A percentile compares a stretch with the other conserved stretches of the same genome.
phyloP scores from a whole-genome alignment of 257 asterid genomes.

The Eucommia ulmoides region DNA sequence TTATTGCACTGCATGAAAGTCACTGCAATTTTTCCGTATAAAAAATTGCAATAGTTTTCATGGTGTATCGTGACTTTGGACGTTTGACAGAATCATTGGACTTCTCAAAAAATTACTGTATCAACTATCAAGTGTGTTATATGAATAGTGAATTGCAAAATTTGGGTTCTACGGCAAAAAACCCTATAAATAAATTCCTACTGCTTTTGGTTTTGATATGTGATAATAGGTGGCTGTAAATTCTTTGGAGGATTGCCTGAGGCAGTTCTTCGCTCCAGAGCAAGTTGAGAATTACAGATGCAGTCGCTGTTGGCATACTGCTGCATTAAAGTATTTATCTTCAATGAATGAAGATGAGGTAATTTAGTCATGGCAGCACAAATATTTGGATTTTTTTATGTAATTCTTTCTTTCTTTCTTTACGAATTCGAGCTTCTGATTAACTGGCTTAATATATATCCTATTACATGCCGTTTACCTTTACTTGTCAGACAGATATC shows the following conservation, averaged over 20 bases:
- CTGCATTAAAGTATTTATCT: constrained; percentile 50
- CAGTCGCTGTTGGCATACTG: constrained; percentile 86
- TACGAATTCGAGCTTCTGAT: neutral
- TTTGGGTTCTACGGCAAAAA: too few species aligned
- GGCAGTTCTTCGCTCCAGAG: constrained; percentile 57
- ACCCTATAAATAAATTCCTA: too few species aligned
- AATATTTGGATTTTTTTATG: neutral
- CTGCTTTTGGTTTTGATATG: neutral
- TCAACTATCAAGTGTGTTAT: too few species aligned
- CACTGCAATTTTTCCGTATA: too few species aligned
- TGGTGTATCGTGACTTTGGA: too few species aligned
- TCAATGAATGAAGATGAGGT: constrained; percentile 43
- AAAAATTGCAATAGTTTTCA: too few species aligned
- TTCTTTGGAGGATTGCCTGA: constrained; percentile 66
- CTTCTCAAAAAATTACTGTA: too few species aligned
- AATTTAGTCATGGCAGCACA: constrained; percentile 8
- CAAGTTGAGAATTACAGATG: constrained; percentile 63
- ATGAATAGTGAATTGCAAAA: too few species aligned
- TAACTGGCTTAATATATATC: neutral
- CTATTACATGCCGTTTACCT: too few species aligned
- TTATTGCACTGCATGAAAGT: too few species aligned
- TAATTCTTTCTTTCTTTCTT: neutral
- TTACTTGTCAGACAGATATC: constrained; percentile 40
- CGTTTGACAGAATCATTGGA: too few species aligned
- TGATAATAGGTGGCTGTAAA: constrained; percentile 48